phyloP scores from a whole-genome alignment of 257 asterid genomes.

The Solanum peruvianum region DNA sequence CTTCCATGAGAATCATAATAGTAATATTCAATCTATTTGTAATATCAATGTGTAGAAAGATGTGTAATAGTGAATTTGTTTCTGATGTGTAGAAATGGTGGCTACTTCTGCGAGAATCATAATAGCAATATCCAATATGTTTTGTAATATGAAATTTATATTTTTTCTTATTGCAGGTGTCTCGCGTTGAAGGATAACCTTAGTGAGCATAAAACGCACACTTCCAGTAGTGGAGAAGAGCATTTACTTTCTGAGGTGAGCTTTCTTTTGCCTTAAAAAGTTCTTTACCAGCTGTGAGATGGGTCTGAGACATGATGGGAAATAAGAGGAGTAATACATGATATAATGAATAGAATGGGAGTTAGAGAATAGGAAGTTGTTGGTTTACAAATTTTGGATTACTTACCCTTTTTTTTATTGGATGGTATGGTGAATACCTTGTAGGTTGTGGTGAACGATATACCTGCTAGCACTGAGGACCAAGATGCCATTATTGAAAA shows the following conservation, averaged over 20 bases:
- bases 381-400: neutral
- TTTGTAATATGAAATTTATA: neutral
- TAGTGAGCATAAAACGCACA: slow-evolving; percentile 24
- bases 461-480: slow-evolving; percentile 35
- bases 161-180: slow-evolving; percentile 34
- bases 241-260: slow-evolving; percentile 43
- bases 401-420: neutral
- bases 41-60: neutral
- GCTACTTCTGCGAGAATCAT: neutral
- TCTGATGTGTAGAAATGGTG: neutral
- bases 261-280: neutral
- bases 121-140: neutral
- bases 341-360: neutral
- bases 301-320: neutral
- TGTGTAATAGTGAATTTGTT: neutral
- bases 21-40: neutral
- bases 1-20: neutral
- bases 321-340: neutral
- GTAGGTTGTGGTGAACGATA: slow-evolving; percentile 27
- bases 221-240: slow-evolving; percentile 30
- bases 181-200: slow-evolving; percentile 9
- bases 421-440: neutral
- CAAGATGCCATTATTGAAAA: slow-evolving; percentile 30
- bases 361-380: neutral
- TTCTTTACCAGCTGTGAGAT: neutral